phyloP scores from a whole-genome alignment of 2,329 filamentous ascomycete species.

The Beauveria pseudobassiana region DNA sequence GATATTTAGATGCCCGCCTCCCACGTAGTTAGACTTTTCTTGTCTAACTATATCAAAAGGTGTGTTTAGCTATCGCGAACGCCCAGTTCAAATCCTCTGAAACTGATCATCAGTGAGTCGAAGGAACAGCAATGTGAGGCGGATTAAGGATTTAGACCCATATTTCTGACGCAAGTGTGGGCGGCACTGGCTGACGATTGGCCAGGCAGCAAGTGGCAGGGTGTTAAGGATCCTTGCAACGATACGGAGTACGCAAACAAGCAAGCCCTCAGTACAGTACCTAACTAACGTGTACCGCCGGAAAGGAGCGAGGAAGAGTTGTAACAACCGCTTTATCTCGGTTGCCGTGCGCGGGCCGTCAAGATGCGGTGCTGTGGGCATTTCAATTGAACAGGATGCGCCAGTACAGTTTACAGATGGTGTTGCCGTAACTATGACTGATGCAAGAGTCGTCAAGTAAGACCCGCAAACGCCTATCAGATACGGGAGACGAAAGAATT shows the following conservation, averaged over 20 bases:
- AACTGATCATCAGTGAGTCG: too few relatives aligned
- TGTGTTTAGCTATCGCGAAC: too few relatives aligned
- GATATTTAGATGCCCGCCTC: not conserved
- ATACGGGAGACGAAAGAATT: too few relatives aligned
- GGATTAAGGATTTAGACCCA: not conserved
- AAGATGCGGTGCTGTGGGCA: not conserved
- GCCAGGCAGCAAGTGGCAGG: not conserved
- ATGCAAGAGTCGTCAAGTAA: too few relatives aligned
- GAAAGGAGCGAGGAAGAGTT: not conserved
- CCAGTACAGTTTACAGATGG: not conserved
- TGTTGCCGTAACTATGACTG: not conserved
- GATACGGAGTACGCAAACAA: not conserved
- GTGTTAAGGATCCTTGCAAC: not conserved
- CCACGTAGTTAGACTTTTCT: not conserved
- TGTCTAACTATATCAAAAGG: too few relatives aligned
- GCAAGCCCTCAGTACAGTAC: not conserved
- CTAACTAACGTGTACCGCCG: too few relatives aligned
- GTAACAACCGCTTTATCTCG: not conserved
- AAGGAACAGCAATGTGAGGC: too few relatives aligned
- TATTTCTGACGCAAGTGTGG: slow-evolving; percentile 5
- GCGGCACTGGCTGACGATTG: not conserved
- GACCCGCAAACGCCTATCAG: too few relatives aligned
- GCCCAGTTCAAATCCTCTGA: too few relatives aligned
- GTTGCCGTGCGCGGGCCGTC: not conserved
- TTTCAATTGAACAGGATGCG: not conserved